Percentiles rank a stretch among this genome's conserved stretches.
These are phyloP conservation scores for Zygosaccharomyces bisporus DNA, from an alignment of 805 yeast species.

Conservation along the genomic window DNA sequence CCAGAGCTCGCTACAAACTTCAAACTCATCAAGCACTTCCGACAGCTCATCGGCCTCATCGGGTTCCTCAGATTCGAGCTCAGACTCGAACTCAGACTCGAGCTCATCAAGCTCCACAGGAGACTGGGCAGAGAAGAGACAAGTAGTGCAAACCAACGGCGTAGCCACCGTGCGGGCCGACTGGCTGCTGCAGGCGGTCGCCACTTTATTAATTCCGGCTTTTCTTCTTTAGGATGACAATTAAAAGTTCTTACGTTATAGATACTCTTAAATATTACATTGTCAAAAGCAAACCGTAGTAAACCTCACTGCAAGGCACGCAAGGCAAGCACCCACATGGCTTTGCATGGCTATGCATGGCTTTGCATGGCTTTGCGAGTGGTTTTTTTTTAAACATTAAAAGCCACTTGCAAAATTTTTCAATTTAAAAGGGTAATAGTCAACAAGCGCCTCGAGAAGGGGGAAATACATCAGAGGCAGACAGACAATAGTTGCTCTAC, in stretches of 20 bases:
- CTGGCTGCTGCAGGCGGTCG: constrained; percentile 1
- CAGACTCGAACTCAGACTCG: too few relatives aligned
- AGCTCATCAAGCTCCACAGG: neutral
- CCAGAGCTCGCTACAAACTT: neutral
- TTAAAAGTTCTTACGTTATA: neutral
- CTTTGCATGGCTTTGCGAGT: neutral
- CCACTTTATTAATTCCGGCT: neutral
- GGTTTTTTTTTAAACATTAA: neutral
- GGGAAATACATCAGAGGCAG: neutral
- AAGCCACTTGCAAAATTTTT: neutral
- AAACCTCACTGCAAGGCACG: neutral
- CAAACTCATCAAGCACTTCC: neutral
- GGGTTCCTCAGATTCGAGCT: too few relatives aligned
- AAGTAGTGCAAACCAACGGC: neutral
- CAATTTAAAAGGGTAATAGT: neutral
- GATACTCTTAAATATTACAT: neutral
- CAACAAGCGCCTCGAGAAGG: neutral
- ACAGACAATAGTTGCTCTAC: neutral
- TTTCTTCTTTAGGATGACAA: neutral
- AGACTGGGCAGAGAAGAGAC: neutral
- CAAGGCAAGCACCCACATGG: too few relatives aligned
- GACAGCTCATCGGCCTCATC: neutral
- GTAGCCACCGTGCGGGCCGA: neutral
- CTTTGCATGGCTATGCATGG: neutral
- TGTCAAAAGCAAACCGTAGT: neutral